phyloP scores from a whole-genome alignment of 2,329 filamentous ascomycete species.

The Chaetomium sp. region DNA sequence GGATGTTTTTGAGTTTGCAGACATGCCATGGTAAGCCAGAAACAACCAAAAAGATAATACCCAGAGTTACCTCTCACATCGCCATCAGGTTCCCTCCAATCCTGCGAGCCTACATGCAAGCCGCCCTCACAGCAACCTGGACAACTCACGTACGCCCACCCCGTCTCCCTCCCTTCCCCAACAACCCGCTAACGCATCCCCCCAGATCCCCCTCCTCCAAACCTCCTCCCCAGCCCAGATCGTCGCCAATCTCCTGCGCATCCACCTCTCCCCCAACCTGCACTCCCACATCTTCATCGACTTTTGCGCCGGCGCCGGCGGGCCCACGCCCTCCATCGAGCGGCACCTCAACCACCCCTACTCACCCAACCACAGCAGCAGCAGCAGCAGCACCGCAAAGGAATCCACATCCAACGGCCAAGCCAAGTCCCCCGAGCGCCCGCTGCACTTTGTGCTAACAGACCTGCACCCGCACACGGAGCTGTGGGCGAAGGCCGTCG shows the following conservation, averaged over 20 bases:
- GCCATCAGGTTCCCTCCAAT: conserved; percentile 63
- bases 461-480: conserved; percentile 66
- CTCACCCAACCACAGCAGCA: conserved; percentile 21
- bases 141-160: conserved; percentile 49
- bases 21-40: conserved; percentile 61
- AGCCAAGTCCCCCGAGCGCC: background rate
- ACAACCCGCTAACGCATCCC: background rate
- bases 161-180: background rate
- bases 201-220: conserved; percentile 55
- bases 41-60: background rate
- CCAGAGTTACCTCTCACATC: background rate
- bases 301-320: conserved; percentile 75
- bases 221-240: conserved; percentile 59
- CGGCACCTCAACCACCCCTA: conserved; percentile 55
- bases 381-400: background rate
- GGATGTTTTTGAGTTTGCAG: conserved; percentile 69
- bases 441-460: conserved; percentile 63
- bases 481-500: conserved; percentile 58
- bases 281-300: conserved; percentile 67
- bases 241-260: conserved; percentile 59
- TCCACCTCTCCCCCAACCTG: conserved; percentile 48
- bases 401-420: background rate
- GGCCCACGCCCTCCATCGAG: conserved; percentile 68
- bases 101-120: conserved; percentile 65
- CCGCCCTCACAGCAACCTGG: conserved; percentile 66